Conservation (phyloP, 495 filamentous ascomycete genomes). For the Penicillium roqueforti region DNA sequence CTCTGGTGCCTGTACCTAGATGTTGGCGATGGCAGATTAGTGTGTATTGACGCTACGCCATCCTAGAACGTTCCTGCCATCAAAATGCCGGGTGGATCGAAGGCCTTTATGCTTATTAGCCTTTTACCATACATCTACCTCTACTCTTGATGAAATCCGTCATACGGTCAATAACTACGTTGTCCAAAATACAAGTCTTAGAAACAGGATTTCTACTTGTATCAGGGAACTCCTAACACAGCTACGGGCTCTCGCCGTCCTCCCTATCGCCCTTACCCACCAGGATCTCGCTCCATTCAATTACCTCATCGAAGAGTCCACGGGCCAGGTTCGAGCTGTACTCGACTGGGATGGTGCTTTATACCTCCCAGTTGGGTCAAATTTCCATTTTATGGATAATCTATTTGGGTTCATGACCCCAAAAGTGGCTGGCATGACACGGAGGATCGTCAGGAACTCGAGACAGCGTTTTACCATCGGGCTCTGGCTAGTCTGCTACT, state of each 20-base stretch:
- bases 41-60: no score
- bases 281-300: conserved; percentile 13
- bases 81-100: no score
- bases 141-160: conserved; percentile 6
- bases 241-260: conserved; percentile 8
- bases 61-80: no score
- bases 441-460: conserved; percentile 11
- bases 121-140: no score
- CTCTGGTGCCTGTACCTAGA: no score
- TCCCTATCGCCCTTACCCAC: conserved; percentile 8
- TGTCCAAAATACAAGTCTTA: conserved; percentile 8
- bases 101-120: no score
- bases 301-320: conserved; percentile 13
- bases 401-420: conserved; percentile 9
- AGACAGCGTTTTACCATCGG: conserved; percentile 8
- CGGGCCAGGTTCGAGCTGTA: conserved; percentile 7
- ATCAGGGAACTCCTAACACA: conserved; percentile 11
- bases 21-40: no score
- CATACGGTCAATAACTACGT: conserved; percentile 7
- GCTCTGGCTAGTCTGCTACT: conserved; percentile 11
- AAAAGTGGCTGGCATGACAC: conserved; percentile 11
- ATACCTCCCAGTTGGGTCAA: conserved; percentile 10
- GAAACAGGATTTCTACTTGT: conserved; percentile 8
- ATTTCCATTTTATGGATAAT: conserved; percentile 13
- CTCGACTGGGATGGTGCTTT: conserved; percentile 8